phyloP scores from a whole-genome alignment of 257 asterid species.

The Cordia subcordata region DNA sequence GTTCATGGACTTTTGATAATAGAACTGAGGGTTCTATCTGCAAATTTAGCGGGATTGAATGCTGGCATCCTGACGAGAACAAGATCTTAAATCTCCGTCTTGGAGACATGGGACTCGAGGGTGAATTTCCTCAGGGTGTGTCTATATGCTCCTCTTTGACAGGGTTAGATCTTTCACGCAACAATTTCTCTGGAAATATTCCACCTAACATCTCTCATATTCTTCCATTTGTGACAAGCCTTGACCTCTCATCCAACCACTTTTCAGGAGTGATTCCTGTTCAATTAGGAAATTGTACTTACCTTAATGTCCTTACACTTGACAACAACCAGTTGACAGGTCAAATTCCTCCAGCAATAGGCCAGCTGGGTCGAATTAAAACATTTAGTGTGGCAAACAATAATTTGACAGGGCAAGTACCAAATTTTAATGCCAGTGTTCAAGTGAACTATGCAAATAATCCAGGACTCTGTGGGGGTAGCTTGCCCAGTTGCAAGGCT shows the following conservation, averaged over 20 bases:
- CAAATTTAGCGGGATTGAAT: conserved; percentile 55
- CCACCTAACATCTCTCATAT: conserved; percentile 49
- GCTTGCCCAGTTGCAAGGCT: conserved; percentile 33
- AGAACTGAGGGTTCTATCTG: conserved; percentile 58
- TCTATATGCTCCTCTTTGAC: conserved; percentile 53
- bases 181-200: conserved; percentile 45
- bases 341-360: conserved; percentile 28
- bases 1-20: conserved; percentile 62
- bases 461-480: conserved; percentile 56
- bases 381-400: conserved; percentile 31
- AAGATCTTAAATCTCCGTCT: conserved; percentile 56
- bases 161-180: conserved; percentile 72
- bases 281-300: conserved; percentile 50
- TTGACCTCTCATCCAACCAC: conserved; percentile 76
- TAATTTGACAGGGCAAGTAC: conserved; percentile 29
- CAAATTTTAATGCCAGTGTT: conserved; percentile 16
- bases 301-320: conserved; percentile 46
- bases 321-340: conserved; percentile 48
- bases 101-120: conserved; percentile 65
- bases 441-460: conserved; percentile 41
- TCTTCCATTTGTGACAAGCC: conserved; percentile 28
- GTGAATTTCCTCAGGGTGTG: conserved; percentile 68
- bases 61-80: conserved; percentile 78
- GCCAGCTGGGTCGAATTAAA: conserved; percentile 29
- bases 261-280: conserved; percentile 62